Evolutionary conservation across 1,284 basidiomycete species (phyloP).

Genomic region (Calocybe gambosa): DNA sequence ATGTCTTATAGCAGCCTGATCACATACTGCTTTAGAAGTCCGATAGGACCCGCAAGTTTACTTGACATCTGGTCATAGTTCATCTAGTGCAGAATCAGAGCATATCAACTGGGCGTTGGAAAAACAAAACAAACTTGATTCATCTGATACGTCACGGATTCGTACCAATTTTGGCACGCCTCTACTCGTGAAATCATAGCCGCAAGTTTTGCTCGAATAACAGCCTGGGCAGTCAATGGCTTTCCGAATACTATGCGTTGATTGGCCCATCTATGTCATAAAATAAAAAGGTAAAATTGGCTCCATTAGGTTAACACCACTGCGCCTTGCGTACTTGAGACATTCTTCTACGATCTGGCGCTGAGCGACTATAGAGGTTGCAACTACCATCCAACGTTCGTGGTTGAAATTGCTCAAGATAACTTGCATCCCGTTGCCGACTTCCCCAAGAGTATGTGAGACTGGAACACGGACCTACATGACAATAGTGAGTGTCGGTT

Average conservation of each 20-base stretch:
- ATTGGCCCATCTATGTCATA: constrained; percentile 58
- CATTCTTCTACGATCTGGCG: constrained; percentile 74
- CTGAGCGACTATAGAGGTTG: constrained; percentile 65
- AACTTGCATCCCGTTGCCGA: constrained; percentile 21
- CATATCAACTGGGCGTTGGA: neutral
- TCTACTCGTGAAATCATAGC: constrained; percentile 88
- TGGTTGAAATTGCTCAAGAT: constrained; percentile 54
- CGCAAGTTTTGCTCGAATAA: constrained; percentile 85
- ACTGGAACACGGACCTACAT: constrained; percentile 67
- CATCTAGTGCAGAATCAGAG: constrained; percentile 42
- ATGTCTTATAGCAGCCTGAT: neutral
- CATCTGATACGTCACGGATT: constrained; percentile 89
- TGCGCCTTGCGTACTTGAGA: constrained; percentile 63
- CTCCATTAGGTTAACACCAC: too few species aligned
- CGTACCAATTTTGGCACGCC: constrained; percentile 85
- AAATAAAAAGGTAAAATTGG: neutral
- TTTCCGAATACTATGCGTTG: constrained; percentile 87
- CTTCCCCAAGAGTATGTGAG: constrained; percentile 19
- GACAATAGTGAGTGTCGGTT: neutral
- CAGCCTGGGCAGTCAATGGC: constrained; percentile 85
- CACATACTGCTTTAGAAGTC: constrained; percentile 61
- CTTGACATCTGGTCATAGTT: constrained; percentile 76
- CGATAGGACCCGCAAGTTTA: constrained; percentile 70
- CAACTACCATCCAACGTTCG: constrained; percentile 82
- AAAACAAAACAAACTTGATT: constrained; percentile 57